These are phyloP conservation scores for Delonix regia DNA, from an alignment of 306 rosid species.

Conservation along the genomic window DNA sequence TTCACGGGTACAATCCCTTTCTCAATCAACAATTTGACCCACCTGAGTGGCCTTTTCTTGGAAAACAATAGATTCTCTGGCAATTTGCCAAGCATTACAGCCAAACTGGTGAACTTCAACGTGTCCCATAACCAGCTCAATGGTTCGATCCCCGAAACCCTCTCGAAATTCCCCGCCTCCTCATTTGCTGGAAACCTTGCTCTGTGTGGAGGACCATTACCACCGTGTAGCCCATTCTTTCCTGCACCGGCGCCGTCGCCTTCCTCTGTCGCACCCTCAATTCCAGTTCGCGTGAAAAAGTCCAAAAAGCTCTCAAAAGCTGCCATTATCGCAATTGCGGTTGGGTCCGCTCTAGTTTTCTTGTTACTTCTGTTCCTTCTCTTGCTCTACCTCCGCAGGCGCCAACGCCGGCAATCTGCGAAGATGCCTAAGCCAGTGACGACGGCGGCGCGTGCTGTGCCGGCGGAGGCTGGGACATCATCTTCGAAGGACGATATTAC, in stretches of 20 bases:
- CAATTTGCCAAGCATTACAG: slow-evolving; percentile 45
- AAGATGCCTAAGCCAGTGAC: slow-evolving; percentile 41
- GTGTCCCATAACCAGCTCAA: slow-evolving; percentile 69
- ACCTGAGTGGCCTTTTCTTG: slow-evolving; percentile 52
- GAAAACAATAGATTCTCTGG: slow-evolving; percentile 63
- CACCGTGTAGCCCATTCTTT: slow-evolving; percentile 61
- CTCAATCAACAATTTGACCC: slow-evolving; percentile 57
- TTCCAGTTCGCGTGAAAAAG: slow-evolving; percentile 30
- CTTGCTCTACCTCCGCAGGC: slow-evolving; percentile 46
- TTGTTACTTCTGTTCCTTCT: slow-evolving; percentile 48
- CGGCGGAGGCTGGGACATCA: slow-evolving; percentile 64
- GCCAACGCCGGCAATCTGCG: slow-evolving; percentile 33
- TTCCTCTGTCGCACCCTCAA: slow-evolving; percentile 6
- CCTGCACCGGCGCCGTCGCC: slow-evolving; percentile 64
- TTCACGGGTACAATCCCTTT: slow-evolving; percentile 63
- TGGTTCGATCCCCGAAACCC: slow-evolving; percentile 64
- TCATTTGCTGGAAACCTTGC: slow-evolving; percentile 61
- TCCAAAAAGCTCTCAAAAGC: slow-evolving; percentile 61
- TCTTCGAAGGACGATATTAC: slow-evolving; percentile 81
- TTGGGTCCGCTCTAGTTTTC: slow-evolving; percentile 42
- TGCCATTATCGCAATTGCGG: slow-evolving; percentile 57
- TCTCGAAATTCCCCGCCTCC: slow-evolving; percentile 41
- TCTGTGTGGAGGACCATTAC: slow-evolving; percentile 65
- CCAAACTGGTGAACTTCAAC: slow-evolving; percentile 34
- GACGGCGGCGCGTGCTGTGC: slow-evolving; percentile 13